Evolutionary conservation across 139 green algal genomes (phyloP).

Genomic region (Chlamydomonas sphaeroides): DNA sequence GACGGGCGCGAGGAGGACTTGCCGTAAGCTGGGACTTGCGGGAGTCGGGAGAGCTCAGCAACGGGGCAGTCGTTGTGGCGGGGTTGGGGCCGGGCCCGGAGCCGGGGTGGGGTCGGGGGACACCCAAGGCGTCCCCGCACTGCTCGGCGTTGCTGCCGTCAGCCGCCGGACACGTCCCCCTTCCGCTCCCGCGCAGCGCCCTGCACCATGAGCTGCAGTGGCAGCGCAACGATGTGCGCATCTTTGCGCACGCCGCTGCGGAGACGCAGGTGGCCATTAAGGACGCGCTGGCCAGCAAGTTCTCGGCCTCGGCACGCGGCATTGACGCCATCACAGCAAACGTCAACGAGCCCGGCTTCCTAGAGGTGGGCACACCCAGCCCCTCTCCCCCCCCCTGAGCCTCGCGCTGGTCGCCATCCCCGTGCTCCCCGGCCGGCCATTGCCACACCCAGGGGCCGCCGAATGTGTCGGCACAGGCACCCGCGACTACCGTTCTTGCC

Average conservation of each 20-base stretch:
- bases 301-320: not conserved
- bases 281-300: constrained; percentile 27
- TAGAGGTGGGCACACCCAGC: constrained; percentile 50
- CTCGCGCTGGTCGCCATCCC: too few relatives aligned
- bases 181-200: not conserved
- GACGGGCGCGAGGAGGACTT: too few relatives aligned
- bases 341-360: constrained; percentile 45
- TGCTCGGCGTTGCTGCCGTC: not conserved
- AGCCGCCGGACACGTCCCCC: not conserved
- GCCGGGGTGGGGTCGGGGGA: too few relatives aligned
- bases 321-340: not conserved
- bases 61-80: too few relatives aligned
- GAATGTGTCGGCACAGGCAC: too few relatives aligned
- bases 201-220: constrained; percentile 35
- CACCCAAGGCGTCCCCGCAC: not conserved
- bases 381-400: too few relatives aligned
- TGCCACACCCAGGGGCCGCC: too few relatives aligned
- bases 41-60: too few relatives aligned
- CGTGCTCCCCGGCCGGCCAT: too few relatives aligned
- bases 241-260: constrained; percentile 55
- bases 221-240: constrained; percentile 42
- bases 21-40: too few relatives aligned
- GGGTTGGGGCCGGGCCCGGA: too few relatives aligned
- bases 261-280: constrained; percentile 47
- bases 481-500: too few relatives aligned